phyloP scores from a whole-genome alignment of 176 grass and related monocot genomes.

The Oryza meyeriana region DNA sequence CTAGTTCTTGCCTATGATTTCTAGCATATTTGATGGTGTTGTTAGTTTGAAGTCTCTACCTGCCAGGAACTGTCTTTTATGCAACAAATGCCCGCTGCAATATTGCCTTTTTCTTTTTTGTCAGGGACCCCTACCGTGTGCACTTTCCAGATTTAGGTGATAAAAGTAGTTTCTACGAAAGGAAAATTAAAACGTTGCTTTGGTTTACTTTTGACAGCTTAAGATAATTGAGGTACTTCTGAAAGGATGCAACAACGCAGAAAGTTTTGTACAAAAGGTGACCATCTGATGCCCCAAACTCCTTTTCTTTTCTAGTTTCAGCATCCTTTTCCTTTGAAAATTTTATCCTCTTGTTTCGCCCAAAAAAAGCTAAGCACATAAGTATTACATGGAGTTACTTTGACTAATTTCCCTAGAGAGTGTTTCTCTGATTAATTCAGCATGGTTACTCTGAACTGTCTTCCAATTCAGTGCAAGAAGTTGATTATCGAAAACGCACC shows the following conservation, averaged over 20 bases:
- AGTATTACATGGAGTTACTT: not conserved
- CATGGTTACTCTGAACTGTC: not conserved
- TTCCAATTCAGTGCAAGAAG: conserved; percentile 63
- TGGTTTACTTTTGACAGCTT: conserved; percentile 44
- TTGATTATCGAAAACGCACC: conserved; percentile 55
- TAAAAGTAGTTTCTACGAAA: not conserved
- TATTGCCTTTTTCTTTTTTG: not conserved
- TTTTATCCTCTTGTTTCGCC: not conserved
- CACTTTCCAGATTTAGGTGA: not conserved
- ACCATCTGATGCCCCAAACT: not conserved
- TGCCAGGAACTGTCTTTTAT: not conserved
- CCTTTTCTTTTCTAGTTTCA: not conserved
- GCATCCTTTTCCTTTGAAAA: not conserved
- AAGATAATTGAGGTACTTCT: conserved; percentile 63
- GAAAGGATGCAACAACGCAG: conserved; percentile 66
- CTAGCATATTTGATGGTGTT: not conserved
- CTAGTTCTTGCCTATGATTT: not conserved
- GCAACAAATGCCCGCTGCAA: not conserved
- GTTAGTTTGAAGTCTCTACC: not conserved
- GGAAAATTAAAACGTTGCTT: not conserved
- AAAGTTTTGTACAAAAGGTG: conserved; percentile 62
- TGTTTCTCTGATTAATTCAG: not conserved
- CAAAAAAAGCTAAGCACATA: not conserved
- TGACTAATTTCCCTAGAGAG: not conserved
- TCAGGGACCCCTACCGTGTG: not conserved